Base-by-base conservation (phyloP, 129 eudicot genomes). In the Lonicera japonica region DNA sequence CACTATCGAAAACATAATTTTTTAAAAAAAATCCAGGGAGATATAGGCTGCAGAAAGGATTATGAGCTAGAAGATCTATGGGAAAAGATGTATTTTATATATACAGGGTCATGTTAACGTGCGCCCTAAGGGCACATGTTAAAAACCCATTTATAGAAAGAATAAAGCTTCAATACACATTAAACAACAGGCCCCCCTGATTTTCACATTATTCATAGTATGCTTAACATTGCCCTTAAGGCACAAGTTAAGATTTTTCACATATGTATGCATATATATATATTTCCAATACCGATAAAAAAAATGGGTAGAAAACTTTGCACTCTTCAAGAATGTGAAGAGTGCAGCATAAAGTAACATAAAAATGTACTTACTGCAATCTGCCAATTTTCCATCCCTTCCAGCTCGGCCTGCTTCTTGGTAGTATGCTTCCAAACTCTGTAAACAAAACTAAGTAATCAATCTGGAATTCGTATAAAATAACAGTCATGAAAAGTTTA, bases 361-460 rank as follows among this genome's bases (percentile, higher is more conserved):
- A 24, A 54, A 58, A n/a, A 45, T 46, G 20, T 56, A 69, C 64
- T 71, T 61, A 87, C 95, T 83, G 55, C 97, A 90, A 53, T 90
- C 85, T 67, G 97, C 95, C 74, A 71, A 69, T 73, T 90, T 75
- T 40, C 97, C 95, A 77, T 90, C 97, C 60, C 97, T 80, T 25
- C 97, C 97, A 25, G 97, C 97, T 71, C 97, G 82, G 59, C 97
- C 97, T 62, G 97, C 97, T 77, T 90, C 97, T 81, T 90, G 97
- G 77, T 86, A 86, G 73, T 90, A 90, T 47, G 97, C 97, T 70
- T 90, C 95, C 85, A 90, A 67, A 76, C 95, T 90, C 95, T 90
- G 78, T 50, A 39, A n/a, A 29, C n/a, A 23, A 55, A 47, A 58
- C 34, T 64, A 60, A 25, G 20, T 11, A 20, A 5, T 64, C 29